Evolutionary conservation across 225 moss, liverwort and hornwort species (phyloP).

Genomic region (Pseudisothecium myosuroides): DNA sequence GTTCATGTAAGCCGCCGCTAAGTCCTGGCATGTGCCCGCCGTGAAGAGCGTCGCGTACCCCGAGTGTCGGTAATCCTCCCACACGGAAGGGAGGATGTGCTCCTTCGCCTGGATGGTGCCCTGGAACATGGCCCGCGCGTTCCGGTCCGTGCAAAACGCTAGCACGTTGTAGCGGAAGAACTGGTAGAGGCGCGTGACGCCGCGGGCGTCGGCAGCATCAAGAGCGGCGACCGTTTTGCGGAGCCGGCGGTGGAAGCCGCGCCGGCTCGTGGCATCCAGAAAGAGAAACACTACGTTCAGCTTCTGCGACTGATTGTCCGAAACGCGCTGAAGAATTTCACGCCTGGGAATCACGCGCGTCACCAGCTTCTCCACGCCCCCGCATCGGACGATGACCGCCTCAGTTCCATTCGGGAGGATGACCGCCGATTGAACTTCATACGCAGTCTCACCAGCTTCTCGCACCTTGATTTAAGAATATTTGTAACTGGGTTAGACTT

Average conservation of each 20-base stretch:
- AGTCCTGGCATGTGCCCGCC: conserved; percentile 46
- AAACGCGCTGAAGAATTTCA: neutral
- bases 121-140: conserved; percentile 40
- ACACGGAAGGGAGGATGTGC: conserved; percentile 2
- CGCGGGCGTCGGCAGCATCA: conserved; percentile 7
- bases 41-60: conserved; percentile 37
- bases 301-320: neutral
- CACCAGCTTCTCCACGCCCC: conserved; percentile 31
- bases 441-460: conserved; percentile 18
- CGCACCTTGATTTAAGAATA: neutral
- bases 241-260: conserved; percentile 38
- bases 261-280: conserved; percentile 38
- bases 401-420: conserved; percentile 2
- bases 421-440: neutral
- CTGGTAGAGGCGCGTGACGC: conserved; percentile 16
- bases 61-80: conserved; percentile 29
- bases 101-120: neutral
- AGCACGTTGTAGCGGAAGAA: conserved; percentile 40
- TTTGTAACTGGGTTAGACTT: neutral
- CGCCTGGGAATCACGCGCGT: conserved; percentile 8
- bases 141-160: conserved; percentile 37
- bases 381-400: conserved; percentile 35
- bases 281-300: conserved; percentile 28
- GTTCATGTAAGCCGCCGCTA: conserved; percentile 42
- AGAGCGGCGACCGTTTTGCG: conserved; percentile 10